Percentiles rank a stretch among this genome's conserved stretches.
Evolutionary conservation across 345 rosid species (phyloP).

Genomic region (Pistacia integerrima): DNA sequence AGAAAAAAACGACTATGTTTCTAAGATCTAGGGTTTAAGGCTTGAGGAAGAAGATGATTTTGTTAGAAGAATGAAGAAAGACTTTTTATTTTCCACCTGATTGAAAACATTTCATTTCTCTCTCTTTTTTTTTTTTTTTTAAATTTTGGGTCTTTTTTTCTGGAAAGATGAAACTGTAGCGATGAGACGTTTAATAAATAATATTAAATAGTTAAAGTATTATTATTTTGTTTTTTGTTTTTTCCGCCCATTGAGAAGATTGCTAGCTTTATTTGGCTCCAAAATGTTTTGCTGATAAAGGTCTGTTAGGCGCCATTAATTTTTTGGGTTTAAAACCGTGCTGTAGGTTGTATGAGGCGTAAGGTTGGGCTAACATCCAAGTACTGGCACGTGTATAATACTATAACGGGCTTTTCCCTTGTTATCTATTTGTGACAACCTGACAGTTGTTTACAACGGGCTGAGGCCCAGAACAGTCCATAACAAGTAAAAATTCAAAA

Average conservation of each 20-base stretch:
- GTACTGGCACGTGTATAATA: not conserved
- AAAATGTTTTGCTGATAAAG: not conserved
- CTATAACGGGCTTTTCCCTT: too few relatives aligned
- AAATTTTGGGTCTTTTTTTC: not conserved
- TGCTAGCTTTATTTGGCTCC: not conserved
- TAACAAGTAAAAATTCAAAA: too few relatives aligned
- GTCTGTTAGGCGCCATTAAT: not conserved
- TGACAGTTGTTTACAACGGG: too few relatives aligned
- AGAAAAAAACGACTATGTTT: not conserved
- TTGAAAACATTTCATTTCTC: too few relatives aligned
- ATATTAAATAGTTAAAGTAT: too few relatives aligned
- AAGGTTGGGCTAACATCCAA: too few relatives aligned
- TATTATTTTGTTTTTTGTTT: not conserved
- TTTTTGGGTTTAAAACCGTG: not conserved
- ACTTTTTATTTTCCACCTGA: not conserved
- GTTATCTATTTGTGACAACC: too few relatives aligned
- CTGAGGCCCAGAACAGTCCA: too few relatives aligned
- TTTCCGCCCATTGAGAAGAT: not conserved
- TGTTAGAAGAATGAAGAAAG: not conserved
- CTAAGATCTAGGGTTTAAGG: constrained; percentile 15
- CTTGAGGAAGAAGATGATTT: not conserved
- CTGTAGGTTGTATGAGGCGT: not conserved
- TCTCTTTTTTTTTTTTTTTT: not conserved
- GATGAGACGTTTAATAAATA: not conserved
- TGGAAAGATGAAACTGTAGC: not conserved